Base-by-base conservation (phyloP, 306 rosid genomes). In the Betula pendula region DNA sequence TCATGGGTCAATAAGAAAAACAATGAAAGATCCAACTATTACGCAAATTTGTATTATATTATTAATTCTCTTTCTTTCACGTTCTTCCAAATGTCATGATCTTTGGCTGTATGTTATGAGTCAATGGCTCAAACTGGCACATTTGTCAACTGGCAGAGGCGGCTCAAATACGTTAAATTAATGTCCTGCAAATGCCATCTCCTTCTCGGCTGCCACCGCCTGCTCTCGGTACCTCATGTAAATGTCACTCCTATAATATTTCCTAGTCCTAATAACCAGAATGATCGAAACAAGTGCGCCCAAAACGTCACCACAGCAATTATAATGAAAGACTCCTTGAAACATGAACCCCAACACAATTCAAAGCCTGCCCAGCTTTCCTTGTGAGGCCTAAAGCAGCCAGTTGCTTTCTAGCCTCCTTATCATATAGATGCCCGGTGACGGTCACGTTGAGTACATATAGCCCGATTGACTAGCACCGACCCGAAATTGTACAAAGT, bases 401-500 rank as follows among this genome's bases (percentile, higher is more conserved):
- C 63, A 86, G 42, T 53, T 86, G 90, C 78, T 62, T 72, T 0
- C 1, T 48, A 0, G 87, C 90, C 40, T 86, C 87, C 59, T 63
- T 81, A 42, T 86, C 90, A 27, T 86, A 86, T 8, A 81, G 20
- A 72, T 81, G 75, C 8, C 90, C 90, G 0, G 90, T 80, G 43
- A 86, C 72, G 20, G 8, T 75, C 74, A 86, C 90, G 40, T 86
- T 86, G 38, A 86, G 76, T 58, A 79, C 48, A 40, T 86, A 86
- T 0, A 86, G 63, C 8, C 90, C 90, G 3, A 84, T 65, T 0
- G 90, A 44, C 69, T 63, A 16, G 69, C 44, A 35, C 81, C 0
- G 93, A 81, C 0, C 97, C 98, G 8, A 91, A 87, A 74, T 90
- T 94, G 77, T 87, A 90, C 59, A 91, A 45, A 16, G 98, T 94